Evolutionary conservation across 2,329 filamentous ascomycete genomes (phyloP), one percentile per base, ranked within the genome.

Genomic region (Fusarium chlamydosporum): DNA sequence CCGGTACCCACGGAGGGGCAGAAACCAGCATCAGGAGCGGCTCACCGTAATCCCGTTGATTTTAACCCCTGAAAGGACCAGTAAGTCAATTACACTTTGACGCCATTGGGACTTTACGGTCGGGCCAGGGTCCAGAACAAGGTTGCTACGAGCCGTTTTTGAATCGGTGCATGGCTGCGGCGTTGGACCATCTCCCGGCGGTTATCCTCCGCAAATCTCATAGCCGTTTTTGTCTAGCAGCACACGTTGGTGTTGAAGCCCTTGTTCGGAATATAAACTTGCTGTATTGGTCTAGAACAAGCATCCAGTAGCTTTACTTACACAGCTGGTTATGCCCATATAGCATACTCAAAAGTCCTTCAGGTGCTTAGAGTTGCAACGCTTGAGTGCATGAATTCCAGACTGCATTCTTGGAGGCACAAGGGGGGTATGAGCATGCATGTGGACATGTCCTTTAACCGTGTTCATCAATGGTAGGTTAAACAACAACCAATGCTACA

Each of bases 1-100:
- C 42, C 64, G 63, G 65, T 66, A 55, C 57, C 61, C 64, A 68
- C 60, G 48, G 55, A 54, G 64, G 48, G 50, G 45, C 35, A 42
- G 43, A 33, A 46, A 34, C 56, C 23, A 38, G 38, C 43, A 18
- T 26, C n/a, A 51, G 29, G 35, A 48, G 60, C 55, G 67, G 65
- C 67, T 71, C 68, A 64, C 68, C 64, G 65, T 54, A 61, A 46
- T 61, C 42, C 40, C 29, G 46, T 54, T 15, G 34, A 50, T 16
- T 13, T 40, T 38, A 8, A 54, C 65, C 60, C 65, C 65, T 68
- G 65, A 34, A 40, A 50, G 40, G 37, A 23, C 23, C 34, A 16
- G 16, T n/a, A 10, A 62, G 53, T 56, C 38, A 43, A 50, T 45
- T 33, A 27, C 27, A 18, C 26, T 48, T 61, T 63, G 60, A 63